Conservation (phyloP, 805 yeast species). For the Candida coleopterorum region DNA sequence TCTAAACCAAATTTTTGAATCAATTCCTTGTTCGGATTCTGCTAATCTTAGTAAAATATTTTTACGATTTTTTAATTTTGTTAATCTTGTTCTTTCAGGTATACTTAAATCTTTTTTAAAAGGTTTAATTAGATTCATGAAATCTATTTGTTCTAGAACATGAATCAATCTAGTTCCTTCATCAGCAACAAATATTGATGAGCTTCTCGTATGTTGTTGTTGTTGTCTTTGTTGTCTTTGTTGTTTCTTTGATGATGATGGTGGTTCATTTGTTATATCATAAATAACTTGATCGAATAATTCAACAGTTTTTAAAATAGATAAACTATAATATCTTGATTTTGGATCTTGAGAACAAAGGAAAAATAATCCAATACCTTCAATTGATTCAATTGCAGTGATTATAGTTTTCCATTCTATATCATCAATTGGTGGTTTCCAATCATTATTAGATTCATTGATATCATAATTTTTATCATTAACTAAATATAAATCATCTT, state of each 20-base stretch:
- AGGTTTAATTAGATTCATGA: conserved; percentile 54
- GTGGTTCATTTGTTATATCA: conserved; percentile 34
- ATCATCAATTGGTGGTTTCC: conserved; percentile 41
- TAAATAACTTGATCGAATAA: conserved; percentile 82
- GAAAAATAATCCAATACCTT: conserved; percentile 91
- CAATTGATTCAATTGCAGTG: conserved; percentile 88
- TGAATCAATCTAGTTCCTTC: conserved; percentile 73
- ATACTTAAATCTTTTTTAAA: conserved; percentile 52
- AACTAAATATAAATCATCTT: conserved; percentile 40
- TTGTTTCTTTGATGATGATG: conserved; percentile 11
- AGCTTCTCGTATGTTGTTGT: conserved; percentile 58
- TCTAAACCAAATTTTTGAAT: conserved; percentile 94
- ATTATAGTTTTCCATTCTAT: conserved; percentile 74
- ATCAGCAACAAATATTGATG: conserved; percentile 74
- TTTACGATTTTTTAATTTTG: conserved; percentile 58
- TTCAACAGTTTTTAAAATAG: conserved; percentile 72
- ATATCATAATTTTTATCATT: conserved; percentile 39
- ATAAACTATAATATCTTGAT: conserved; percentile 69
- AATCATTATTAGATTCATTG: conserved; percentile 4
- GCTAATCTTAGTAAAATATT: conserved; percentile 74
- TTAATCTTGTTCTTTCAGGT: conserved; percentile 72
- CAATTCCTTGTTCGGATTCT: conserved; percentile 91
- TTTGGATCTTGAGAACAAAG: conserved; percentile 81
- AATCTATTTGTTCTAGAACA: conserved; percentile 67
- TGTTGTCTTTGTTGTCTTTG: too few relatives aligned